These are phyloP conservation scores for Populus ilicifolia DNA, from an alignment of 345 rosid species.

Conservation along the genomic window DNA sequence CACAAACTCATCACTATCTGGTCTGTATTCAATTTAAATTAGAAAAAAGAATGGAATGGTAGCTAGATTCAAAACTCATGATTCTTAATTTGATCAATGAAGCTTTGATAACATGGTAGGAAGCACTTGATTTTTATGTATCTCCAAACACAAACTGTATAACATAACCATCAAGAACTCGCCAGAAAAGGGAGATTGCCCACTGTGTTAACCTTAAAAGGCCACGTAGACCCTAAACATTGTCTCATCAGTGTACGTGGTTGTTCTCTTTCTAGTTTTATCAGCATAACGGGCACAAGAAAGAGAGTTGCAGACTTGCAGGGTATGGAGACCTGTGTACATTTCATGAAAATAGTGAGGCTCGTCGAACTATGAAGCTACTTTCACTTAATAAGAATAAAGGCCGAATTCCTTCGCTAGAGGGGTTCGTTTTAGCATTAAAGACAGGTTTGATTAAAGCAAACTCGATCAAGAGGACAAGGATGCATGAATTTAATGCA, in stretches of 20 bases:
- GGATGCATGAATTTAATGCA: neutral
- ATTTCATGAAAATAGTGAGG: constrained; percentile 4
- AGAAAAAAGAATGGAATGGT: no score
- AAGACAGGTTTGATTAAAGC: neutral
- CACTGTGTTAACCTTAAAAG: constrained; percentile 12
- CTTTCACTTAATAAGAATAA: neutral
- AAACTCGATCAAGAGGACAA: neutral
- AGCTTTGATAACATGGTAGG: neutral
- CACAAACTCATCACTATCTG: neutral
- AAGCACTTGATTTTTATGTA: neutral
- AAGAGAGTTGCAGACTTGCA: neutral
- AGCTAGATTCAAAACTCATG: no score
- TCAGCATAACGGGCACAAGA: neutral
- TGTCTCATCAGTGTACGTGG: neutral
- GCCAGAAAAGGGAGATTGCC: constrained; percentile 4
- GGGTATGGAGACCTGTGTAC: neutral
- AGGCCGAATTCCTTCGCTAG: neutral
- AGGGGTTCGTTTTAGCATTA: neutral
- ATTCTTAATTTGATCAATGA: neutral
- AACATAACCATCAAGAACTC: neutral
- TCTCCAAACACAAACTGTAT: neutral
- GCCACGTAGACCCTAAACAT: neutral
- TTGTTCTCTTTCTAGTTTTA: constrained; percentile 3
- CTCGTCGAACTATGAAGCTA: neutral
- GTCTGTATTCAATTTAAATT: neutral